Percentiles rank a stretch among this genome's conserved stretches.
Evolutionary conservation across 257 asterid genomes (phyloP).

Genomic region (Solanum gandarillasii): DNA sequence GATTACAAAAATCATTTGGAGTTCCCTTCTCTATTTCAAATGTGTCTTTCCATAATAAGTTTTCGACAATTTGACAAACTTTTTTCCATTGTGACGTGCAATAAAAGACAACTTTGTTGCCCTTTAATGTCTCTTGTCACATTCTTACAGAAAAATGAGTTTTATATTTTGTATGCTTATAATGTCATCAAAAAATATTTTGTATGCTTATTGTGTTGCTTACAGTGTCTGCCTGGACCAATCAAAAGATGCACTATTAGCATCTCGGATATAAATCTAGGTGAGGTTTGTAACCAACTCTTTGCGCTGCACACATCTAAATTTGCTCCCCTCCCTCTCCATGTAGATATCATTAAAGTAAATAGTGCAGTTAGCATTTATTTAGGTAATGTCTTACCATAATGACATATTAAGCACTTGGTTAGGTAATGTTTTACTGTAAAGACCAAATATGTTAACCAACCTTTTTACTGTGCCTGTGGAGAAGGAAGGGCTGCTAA

Average conservation of each 20-base stretch:
- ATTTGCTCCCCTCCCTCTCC: not conserved
- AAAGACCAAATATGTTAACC: not conserved
- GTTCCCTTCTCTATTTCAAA: not conserved
- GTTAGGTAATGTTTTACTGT: not conserved
- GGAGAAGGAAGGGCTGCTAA: not conserved
- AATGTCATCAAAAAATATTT: not conserved
- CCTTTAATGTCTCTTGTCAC: not conserved
- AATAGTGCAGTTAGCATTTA: not conserved
- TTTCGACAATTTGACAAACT: not conserved
- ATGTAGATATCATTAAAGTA: not conserved
- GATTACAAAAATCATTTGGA: not conserved
- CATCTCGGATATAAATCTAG: not conserved
- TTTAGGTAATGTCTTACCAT: not conserved
- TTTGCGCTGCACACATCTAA: not conserved
- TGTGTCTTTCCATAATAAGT: not conserved
- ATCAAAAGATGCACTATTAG: not conserved
- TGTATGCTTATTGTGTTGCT: not conserved
- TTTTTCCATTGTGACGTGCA: not conserved
- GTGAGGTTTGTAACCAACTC: conserved; percentile 1
- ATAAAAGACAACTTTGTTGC: not conserved
- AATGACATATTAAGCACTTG: not conserved
- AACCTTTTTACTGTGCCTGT: not conserved
- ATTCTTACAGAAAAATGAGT: not conserved
- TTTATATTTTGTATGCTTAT: not conserved
- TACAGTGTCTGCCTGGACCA: not conserved